phyloP scores from a whole-genome alignment of 2,329 filamentous ascomycete genomes.

The Xylariaceae sp. region DNA sequence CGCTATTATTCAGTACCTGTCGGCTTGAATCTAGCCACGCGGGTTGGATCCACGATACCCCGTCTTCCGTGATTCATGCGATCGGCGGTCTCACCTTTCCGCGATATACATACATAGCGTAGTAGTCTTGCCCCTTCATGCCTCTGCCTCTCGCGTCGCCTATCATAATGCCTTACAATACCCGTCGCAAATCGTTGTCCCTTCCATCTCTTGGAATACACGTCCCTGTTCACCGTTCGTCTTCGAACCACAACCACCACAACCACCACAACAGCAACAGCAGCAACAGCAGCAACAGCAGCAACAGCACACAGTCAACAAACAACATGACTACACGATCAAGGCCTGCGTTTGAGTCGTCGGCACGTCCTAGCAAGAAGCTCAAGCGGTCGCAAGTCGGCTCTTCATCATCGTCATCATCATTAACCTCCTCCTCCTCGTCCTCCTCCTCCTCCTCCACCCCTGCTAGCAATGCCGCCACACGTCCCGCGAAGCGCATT shows the following conservation, averaged over 20 bases:
- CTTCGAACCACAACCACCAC: constrained; percentile 19
- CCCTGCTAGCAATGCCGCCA: constrained; percentile 25
- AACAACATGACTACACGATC: constrained; percentile 26
- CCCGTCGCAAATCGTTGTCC: constrained; percentile 90
- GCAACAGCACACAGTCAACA: constrained; percentile 12
- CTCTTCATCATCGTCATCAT: constrained; percentile 8
- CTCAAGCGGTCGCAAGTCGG: constrained; percentile 70
- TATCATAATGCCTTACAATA: constrained; percentile 81
- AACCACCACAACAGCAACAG: constrained; percentile 15
- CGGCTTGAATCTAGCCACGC: constrained; percentile 14
- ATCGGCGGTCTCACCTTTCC: constrained; percentile 23
- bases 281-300: constrained; percentile 13
- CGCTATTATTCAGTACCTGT: constrained; percentile 12
- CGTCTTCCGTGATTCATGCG: constrained; percentile 25
- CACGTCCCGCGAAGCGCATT: constrained; percentile 47
- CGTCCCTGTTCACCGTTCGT: constrained; percentile 52
- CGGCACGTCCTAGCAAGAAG: constrained; percentile 53
- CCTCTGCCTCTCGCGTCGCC: constrained; percentile 15
- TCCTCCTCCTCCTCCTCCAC: constrained; percentile 10
- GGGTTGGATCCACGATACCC: constrained; percentile 19
- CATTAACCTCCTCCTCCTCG: constrained; percentile 17
- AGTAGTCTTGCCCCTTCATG: constrained; percentile 19
- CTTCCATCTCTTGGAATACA: constrained; percentile 90
- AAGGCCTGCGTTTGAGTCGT: constrained; percentile 28
- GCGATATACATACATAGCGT: constrained; percentile 16